Evolutionary conservation across 768 basidiomycete genomes (phyloP).

Genomic region (Pisolithus microcarpus): DNA sequence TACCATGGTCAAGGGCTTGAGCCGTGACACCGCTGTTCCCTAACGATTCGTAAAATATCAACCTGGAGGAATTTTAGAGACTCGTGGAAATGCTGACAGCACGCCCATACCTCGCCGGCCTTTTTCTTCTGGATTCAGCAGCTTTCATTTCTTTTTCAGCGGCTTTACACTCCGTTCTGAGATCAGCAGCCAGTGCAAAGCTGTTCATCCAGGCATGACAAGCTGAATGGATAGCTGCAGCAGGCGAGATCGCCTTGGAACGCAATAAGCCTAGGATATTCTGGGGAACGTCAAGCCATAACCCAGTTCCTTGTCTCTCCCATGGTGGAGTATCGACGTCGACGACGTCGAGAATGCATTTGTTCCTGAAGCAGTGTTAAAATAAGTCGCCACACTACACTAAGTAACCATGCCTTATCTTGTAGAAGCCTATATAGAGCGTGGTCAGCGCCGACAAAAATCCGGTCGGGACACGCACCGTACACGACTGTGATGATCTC

Average conservation of each 20-base stretch:
- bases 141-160: constrained; percentile 65
- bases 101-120: constrained; percentile 53
- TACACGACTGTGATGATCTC: constrained; percentile 65
- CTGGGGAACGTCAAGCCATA: constrained; percentile 73
- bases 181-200: constrained; percentile 59
- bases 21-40: constrained; percentile 67
- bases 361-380: constrained; percentile 36
- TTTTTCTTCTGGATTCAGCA: constrained; percentile 46
- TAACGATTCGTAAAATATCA: constrained; percentile 74
- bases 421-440: constrained; percentile 58
- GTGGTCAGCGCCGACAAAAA: background rate
- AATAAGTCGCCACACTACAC: background rate
- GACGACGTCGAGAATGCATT: constrained; percentile 64
- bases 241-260: constrained; percentile 51
- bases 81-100: background rate
- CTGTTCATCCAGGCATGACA: constrained; percentile 78
- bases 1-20: constrained; percentile 80
- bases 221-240: constrained; percentile 81
- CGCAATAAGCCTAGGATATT: constrained; percentile 45
- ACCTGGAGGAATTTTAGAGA: constrained; percentile 30
- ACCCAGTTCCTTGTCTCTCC: constrained; percentile 63
- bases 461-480: constrained; percentile 38
- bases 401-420: constrained; percentile 46
- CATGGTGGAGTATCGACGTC: constrained; percentile 74
- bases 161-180: constrained; percentile 80